Evolutionary conservation across 2,329 filamentous ascomycete species (phyloP).

Genomic region (Hypomyces perniciosus): DNA sequence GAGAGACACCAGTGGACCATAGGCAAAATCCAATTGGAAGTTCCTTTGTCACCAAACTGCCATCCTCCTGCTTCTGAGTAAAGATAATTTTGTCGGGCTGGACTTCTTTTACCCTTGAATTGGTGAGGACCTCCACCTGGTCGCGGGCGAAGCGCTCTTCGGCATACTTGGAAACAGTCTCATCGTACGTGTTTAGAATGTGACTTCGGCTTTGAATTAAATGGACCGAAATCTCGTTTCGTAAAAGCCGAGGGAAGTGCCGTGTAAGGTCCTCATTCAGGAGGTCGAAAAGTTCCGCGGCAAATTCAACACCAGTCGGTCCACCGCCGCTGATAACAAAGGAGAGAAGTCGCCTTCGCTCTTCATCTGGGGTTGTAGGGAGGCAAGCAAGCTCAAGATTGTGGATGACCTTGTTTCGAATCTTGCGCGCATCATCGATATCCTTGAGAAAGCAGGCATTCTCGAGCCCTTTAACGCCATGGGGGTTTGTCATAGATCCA

Average conservation of each 20-base stretch:
- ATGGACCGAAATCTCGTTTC: slow-evolving; percentile 96
- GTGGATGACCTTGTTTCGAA: slow-evolving; percentile 79
- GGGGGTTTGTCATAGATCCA: slow-evolving; percentile 86
- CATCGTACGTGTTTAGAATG: slow-evolving; percentile 97
- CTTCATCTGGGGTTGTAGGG: slow-evolving; percentile 85
- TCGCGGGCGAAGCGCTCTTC: slow-evolving; percentile 89
- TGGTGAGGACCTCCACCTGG: slow-evolving; percentile 85
- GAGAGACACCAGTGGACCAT: slow-evolving; percentile 94
- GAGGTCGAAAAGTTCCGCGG: slow-evolving; percentile 91
- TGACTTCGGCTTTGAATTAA: slow-evolving; percentile 91
- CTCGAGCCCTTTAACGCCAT: slow-evolving; percentile 91
- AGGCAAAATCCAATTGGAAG: slow-evolving; percentile 93
- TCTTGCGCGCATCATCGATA: slow-evolving; percentile 83
- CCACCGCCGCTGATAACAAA: slow-evolving; percentile 96
- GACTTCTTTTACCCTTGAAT: slow-evolving; percentile 89
- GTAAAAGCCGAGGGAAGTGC: slow-evolving; percentile 81
- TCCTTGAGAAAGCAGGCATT: slow-evolving; percentile 94
- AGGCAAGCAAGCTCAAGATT: slow-evolving; percentile 89
- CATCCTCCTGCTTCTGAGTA: slow-evolving; percentile 70
- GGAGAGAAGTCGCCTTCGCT: slow-evolving; percentile 79
- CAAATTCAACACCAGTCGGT: slow-evolving; percentile 95
- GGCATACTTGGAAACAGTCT: slow-evolving; percentile 85
- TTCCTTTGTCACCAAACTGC: slow-evolving; percentile 77
- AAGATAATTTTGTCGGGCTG: slow-evolving; percentile 79
- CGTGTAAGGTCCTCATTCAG: slow-evolving; percentile 86